Percentiles rank a stretch among this genome's conserved stretches.
Conservation (phyloP, 2,329 filamentous ascomycete genomes). For the Microdochium bolleyi region DNA sequence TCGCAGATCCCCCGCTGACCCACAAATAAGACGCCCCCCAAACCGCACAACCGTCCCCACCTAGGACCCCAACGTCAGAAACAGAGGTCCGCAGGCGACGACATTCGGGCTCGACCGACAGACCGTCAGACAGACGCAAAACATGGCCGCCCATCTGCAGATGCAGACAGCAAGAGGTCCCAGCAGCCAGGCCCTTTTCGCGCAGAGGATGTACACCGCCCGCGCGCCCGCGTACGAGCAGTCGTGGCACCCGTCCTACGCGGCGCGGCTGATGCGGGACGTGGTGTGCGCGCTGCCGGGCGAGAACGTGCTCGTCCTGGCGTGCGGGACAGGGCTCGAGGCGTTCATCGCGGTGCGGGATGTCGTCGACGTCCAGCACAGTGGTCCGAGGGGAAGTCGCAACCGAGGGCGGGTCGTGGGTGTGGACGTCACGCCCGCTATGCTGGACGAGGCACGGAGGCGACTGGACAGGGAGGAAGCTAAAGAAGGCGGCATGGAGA, state of each 20-base stretch:
- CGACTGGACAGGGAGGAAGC: constrained; percentile 5
- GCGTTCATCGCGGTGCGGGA: constrained; percentile 16
- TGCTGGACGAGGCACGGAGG: constrained; percentile 18
- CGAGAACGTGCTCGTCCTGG: constrained; percentile 21
- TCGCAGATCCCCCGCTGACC: too few species aligned
- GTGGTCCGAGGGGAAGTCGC: too few species aligned
- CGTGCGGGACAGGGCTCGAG: constrained; percentile 25
- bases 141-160: too few species aligned
- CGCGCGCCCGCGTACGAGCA: constrained; percentile 22
- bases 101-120: too few species aligned
- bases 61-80: too few species aligned
- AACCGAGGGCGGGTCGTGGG: constrained; percentile 17
- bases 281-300: constrained; percentile 13
- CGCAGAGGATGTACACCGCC: constrained; percentile 20
- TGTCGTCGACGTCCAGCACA: too few species aligned
- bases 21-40: too few species aligned
- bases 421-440: constrained; percentile 20
- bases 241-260: constrained; percentile 24
- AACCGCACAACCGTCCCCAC: too few species aligned
- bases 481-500: constrained; percentile 7
- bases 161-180: too few species aligned
- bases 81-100: too few species aligned
- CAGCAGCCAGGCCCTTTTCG: constrained; percentile 11
- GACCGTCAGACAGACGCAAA: too few species aligned
- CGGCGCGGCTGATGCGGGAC: constrained; percentile 17